Evolutionary conservation across 2,329 filamentous ascomycete genomes (phyloP).

Genomic region (Diplodia sapinea): DNA sequence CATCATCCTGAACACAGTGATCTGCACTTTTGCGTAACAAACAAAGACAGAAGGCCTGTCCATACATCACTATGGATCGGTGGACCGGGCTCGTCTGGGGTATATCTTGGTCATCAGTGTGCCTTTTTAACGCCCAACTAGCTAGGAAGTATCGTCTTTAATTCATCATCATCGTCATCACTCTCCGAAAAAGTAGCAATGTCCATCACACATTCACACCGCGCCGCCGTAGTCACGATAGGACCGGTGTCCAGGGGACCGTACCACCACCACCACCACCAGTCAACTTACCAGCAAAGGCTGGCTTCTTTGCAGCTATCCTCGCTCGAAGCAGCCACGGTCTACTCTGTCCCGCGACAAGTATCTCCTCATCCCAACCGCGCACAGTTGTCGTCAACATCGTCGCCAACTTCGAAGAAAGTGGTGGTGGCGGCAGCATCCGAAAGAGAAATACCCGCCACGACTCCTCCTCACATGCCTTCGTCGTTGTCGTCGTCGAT

Average conservation of each 20-base stretch:
- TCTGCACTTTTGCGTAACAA: not conserved
- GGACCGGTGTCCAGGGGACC: not conserved
- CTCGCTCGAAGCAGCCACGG: not conserved
- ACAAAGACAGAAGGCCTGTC: not conserved
- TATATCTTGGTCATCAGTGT: not conserved
- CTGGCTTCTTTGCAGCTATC: not conserved
- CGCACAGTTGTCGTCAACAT: not conserved
- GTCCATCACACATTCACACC: not conserved
- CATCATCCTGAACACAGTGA: conserved; percentile 3
- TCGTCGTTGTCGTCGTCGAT: not conserved
- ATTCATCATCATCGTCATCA: not conserved
- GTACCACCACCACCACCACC: not conserved
- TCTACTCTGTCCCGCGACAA: not conserved
- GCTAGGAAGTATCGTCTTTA: not conserved
- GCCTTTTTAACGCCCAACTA: not conserved
- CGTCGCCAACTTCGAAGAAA: not conserved
- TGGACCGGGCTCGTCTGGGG: not conserved
- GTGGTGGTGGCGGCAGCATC: not conserved
- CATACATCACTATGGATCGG: not conserved
- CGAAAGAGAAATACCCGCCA: not conserved
- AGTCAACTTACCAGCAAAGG: not conserved
- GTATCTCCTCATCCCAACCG: not conserved
- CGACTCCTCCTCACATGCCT: not conserved
- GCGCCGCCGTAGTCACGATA: not conserved
- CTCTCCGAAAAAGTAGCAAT: not conserved